phyloP scores from a whole-genome alignment of 2,329 filamentous ascomycete genomes.

The Harringtonia aguacate region DNA sequence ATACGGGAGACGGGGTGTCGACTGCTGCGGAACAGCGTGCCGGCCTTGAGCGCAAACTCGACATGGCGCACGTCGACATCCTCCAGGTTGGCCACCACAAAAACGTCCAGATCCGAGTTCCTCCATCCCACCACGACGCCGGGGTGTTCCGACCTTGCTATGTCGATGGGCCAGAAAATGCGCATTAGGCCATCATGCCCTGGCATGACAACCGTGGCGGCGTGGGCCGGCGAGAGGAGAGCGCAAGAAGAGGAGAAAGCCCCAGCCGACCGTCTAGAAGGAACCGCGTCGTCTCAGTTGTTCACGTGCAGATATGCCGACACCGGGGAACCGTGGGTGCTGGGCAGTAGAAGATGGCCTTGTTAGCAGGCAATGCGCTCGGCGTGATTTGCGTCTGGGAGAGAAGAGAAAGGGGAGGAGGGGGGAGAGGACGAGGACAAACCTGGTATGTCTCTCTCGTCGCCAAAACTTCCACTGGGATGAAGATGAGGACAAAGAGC shows the following conservation, averaged over 20 bases:
- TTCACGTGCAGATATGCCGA: constrained; percentile 87
- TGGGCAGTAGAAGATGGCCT: constrained; percentile 21
- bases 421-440: constrained; percentile 41
- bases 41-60: constrained; percentile 75
- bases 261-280: constrained; percentile 49
- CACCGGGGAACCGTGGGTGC: constrained; percentile 71
- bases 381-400: too few species aligned
- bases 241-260: constrained; percentile 9
- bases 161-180: constrained; percentile 95
- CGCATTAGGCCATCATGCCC: constrained; percentile 85
- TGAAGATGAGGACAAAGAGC: constrained; percentile 72
- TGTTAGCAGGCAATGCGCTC: not conserved
- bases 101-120: constrained; percentile 82
- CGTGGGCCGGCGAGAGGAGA: not conserved
- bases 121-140: constrained; percentile 93
- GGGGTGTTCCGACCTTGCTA: constrained; percentile 57
- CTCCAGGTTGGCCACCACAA: constrained; percentile 81
- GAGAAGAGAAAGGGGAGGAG: not conserved
- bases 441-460: constrained; percentile 71
- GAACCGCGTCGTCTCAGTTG: constrained; percentile 90
- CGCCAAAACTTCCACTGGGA: constrained; percentile 78
- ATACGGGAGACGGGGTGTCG: constrained; percentile 71
- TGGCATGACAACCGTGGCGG: constrained; percentile 43
- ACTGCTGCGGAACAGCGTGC: constrained; percentile 73
- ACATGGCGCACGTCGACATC: constrained; percentile 82